These are phyloP conservation scores for Erodium moschatum DNA, from an alignment of 441 rosid genomes.

Conservation along the genomic window DNA sequence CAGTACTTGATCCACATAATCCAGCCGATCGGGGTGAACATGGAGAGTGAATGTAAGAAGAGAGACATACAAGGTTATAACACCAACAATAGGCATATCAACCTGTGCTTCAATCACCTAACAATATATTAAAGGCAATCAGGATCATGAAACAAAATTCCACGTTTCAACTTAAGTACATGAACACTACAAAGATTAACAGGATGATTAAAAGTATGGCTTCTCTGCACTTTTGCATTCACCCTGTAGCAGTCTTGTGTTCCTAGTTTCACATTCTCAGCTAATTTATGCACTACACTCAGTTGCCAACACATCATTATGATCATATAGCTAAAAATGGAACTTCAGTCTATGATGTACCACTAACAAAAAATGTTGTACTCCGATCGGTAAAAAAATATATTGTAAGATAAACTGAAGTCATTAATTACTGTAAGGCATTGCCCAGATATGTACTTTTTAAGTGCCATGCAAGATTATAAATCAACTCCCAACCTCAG, in stretches of 20 bases:
- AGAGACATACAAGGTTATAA: slow-evolving; percentile 51
- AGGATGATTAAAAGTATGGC: neutral
- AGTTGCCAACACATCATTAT: neutral
- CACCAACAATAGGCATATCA: slow-evolving; percentile 63
- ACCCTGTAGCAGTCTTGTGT: neutral
- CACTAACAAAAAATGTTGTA: neutral
- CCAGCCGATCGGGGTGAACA: slow-evolving; percentile 64
- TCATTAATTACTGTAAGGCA: neutral
- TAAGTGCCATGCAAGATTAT: slow-evolving; percentile 4
- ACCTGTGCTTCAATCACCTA: slow-evolving; percentile 58
- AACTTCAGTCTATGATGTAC: neutral
- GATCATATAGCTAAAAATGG: neutral
- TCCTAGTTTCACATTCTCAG: neutral
- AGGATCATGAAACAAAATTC: slow-evolving; percentile 19
- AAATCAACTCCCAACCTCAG: slow-evolving; percentile 15
- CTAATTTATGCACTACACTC: neutral
- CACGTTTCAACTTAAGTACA: slow-evolving; percentile 16
- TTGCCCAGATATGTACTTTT: neutral
- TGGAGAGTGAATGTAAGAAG: slow-evolving; percentile 59
- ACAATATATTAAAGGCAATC: slow-evolving; percentile 14
- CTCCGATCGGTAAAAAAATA: neutral
- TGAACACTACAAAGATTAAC: slow-evolving; percentile 8
- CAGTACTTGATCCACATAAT: slow-evolving; percentile 66
- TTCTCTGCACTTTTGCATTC: neutral
- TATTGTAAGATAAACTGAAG: neutral